Evolutionary conservation across 2,329 filamentous ascomycete species (phyloP).

Genomic region (Fusarium euwallaceae): DNA sequence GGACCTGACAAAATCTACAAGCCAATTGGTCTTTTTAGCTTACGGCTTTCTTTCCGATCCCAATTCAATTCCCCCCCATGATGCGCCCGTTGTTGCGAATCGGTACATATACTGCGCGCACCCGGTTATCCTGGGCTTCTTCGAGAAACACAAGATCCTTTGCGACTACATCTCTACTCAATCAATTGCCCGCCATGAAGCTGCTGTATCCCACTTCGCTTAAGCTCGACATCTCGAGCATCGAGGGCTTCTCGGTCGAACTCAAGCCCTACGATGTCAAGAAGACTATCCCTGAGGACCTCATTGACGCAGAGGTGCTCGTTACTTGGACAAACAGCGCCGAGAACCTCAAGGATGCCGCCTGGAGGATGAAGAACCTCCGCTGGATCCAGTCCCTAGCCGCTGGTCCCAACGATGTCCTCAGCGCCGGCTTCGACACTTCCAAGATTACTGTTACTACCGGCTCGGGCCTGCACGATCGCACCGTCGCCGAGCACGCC

Average conservation of each 20-base stretch:
- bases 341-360: slow-evolving; percentile 70
- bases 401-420: slow-evolving; percentile 75
- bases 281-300: slow-evolving; percentile 66
- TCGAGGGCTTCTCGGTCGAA: slow-evolving; percentile 70
- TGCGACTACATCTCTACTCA: not conserved
- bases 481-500: slow-evolving; percentile 74
- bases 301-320: slow-evolving; percentile 70
- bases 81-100: slow-evolving; percentile 33
- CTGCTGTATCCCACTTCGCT: slow-evolving; percentile 76
- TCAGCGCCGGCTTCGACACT: slow-evolving; percentile 70
- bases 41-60: slow-evolving; percentile 42
- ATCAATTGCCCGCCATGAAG: slow-evolving; percentile 61
- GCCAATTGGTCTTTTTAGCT: slow-evolving; percentile 16
- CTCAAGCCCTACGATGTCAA: slow-evolving; percentile 73
- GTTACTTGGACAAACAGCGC: slow-evolving; percentile 73
- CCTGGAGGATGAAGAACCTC: slow-evolving; percentile 66
- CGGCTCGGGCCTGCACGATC: slow-evolving; percentile 73
- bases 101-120: slow-evolving; percentile 36
- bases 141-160: slow-evolving; percentile 2
- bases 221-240: slow-evolving; percentile 64
- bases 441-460: slow-evolving; percentile 67
- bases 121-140: slow-evolving; percentile 1
- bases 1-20: not conserved
- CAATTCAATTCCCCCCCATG: slow-evolving; percentile 13
- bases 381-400: slow-evolving; percentile 77